Percentiles rank a stretch among this genome's conserved stretches.
Conservation (phyloP, 257 asterid species). For the Misopates orontium region DNA sequence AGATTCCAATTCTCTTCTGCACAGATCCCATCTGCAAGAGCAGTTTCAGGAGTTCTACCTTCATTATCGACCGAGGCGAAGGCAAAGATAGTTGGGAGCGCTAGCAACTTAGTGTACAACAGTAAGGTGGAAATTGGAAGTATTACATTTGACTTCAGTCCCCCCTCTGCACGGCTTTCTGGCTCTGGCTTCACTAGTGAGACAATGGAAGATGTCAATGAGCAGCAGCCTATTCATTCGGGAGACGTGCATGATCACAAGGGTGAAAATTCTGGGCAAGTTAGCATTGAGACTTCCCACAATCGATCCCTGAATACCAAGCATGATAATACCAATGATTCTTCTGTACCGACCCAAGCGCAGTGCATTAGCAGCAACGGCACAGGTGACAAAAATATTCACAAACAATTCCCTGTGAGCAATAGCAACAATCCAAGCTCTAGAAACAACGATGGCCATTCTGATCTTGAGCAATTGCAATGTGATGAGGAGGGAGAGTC, state of each 20-base stretch:
- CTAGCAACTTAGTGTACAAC: constrained; percentile 33
- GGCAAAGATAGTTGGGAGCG: constrained; percentile 34
- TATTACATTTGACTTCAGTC: constrained; percentile 50
- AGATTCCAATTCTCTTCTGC: constrained; percentile 23
- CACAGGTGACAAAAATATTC: not conserved
- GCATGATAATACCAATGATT: constrained; percentile 23
- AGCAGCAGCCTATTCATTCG: constrained; percentile 20
- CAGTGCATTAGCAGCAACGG: constrained; percentile 11
- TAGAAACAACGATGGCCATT: constrained; percentile 14
- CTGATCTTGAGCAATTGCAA: constrained; percentile 32
- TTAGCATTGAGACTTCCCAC: constrained; percentile 10
- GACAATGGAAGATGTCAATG: constrained; percentile 22
- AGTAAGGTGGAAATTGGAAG: constrained; percentile 49
- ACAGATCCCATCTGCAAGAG: constrained; percentile 45
- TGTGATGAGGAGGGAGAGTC: constrained; percentile 62
- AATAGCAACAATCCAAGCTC: constrained; percentile 16
- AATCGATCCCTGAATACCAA: constrained; percentile 20
- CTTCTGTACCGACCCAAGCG: constrained; percentile 17
- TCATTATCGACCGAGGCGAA: constrained; percentile 31
- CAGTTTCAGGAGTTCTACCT: constrained; percentile 32
- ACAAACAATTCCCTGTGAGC: constrained; percentile 5
- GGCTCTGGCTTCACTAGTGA: constrained; percentile 1
- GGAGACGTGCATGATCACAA: constrained; percentile 15
- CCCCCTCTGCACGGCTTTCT: constrained; percentile 17
- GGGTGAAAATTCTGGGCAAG: too few species aligned